Base-by-base conservation (phyloP, 1,139 yeast genomes). In the Casaregolazyma suthepensis region DNA sequence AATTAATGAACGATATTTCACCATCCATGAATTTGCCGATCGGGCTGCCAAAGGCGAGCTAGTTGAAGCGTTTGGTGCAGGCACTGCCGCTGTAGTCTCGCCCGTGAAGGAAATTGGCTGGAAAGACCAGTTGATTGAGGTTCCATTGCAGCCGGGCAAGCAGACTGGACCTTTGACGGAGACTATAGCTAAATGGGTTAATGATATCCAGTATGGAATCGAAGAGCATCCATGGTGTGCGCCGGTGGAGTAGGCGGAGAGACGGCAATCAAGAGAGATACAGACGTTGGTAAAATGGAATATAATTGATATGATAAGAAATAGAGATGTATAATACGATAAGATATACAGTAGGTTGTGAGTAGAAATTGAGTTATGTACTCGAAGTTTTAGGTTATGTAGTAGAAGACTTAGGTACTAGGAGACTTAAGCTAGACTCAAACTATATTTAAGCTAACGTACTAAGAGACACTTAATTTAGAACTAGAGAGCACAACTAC, bases 51-150 rank as follows among this genome's bases (percentile, higher is more conserved):
- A 83, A 70, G 96, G 96, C 55, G 85, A 87, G 68, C 79, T 93
- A 65, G 80, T 90, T 9, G 98, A 93, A 75, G 96, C 96, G 13
- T 93, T 93, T 66, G 99, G 99, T 62, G 78, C 96, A n/a, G 98
- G 99, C 65, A 93, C 99, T 53, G 98, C 99, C 54, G 98, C 98
- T 44, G 83, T 91, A 68, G 98, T 93, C 48, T 83, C 96, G 43
- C 98, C 98, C 61, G 89, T 93, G 66, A 82, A 86, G 71, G 86
- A 80, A 63, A 87, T 93, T 66, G 93, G 91, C 56, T 93, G 82
- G 81, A 77, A 79, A 57, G 93, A 85, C 53, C 72, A 83, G 64
- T 78, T 78, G 56, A 89, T 91, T 62, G 61, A 72, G 6, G 91
- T 91, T 49, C 97, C 97, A 55, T 72, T 87, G 59, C 79, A 82